Conservation (phyloP, 257 asterid species). For the Solanum habrochaites region DNA sequence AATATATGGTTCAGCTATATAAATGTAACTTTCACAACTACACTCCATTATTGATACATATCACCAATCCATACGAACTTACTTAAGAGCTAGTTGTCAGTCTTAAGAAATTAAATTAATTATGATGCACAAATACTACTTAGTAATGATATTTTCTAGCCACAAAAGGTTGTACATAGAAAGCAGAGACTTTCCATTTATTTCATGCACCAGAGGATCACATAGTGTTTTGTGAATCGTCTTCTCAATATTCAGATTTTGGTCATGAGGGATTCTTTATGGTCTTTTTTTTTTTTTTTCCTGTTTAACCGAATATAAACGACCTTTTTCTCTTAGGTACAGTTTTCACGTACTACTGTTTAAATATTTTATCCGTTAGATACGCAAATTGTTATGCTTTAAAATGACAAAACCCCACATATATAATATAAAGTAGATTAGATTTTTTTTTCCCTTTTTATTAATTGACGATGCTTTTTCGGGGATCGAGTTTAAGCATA, state of each 20-base stretch:
- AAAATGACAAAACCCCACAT: neutral
- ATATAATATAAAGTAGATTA: neutral
- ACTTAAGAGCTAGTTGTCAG: neutral
- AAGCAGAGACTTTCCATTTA: neutral
- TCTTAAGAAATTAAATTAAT: neutral
- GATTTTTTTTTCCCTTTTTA: neutral
- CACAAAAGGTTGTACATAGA: neutral
- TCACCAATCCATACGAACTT: neutral
- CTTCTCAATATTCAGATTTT: neutral
- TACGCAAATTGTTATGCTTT: neutral
- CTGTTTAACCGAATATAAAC: too few species aligned
- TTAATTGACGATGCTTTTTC: fast-evolving
- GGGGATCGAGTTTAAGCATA: neutral
- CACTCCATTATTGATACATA: neutral
- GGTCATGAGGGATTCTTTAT: too few species aligned
- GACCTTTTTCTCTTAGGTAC: neutral
- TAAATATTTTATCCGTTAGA: neutral
- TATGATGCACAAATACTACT: neutral
- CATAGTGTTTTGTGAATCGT: neutral
- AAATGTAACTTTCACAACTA: neutral
- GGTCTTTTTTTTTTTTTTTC: too few species aligned
- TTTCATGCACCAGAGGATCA: neutral
- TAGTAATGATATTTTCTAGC: neutral
- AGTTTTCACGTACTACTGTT: neutral
- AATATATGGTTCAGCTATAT: neutral